Base-by-base conservation (phyloP, 345 rosid genomes). In the Xanthoceras sorbifolium region DNA sequence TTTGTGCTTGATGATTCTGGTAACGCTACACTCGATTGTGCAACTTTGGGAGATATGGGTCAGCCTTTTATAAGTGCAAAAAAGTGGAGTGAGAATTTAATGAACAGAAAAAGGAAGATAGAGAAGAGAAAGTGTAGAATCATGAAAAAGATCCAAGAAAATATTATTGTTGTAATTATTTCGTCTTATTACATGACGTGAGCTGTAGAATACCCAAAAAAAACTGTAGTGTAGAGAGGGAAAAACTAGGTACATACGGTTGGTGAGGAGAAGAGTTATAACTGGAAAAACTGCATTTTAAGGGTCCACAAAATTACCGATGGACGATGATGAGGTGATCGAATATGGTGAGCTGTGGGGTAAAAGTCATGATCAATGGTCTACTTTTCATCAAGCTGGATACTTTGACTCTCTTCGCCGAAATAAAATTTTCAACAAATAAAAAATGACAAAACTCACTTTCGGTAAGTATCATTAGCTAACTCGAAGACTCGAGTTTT, bases 331-430 rank as follows among this genome's bases (percentile, higher is more conserved):
- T n/a, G n/a, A n/a, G n/a, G 15, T 15, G 44, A 17, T 42, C 14
- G 15, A 36, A 4, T 5, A 29, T 73, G 61, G 26, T n/a, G 12
- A 57, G 1, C 12, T 8, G 42, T 14, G 61, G 72, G 69, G 64
- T 42, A 26, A 26, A 5, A 17, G 54, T 57, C 76, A 4, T 64
- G 67, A 18, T 72, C 61, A 60, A 71, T 32, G 76, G 72, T 75
- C 60, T 72, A 66, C 50, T 11, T 40, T 38, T 71, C 18, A n/a
- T 23, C 31, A 17, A 71, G 68, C 72, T 22, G n/a, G 71, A 76
- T 67, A 25, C 20, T 60, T 76, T 74, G 79, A 76, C 80, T 48
- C 69, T 42, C n/a, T n/a, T n/a, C n/a, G 80, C 78, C 76, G 73
- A 67, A 78, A 75, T 71, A n/a, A n/a, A n/a, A 18, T 73, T 42